These are phyloP conservation scores for Tetrapisispora phaffii DNA, from an alignment of 805 yeast genomes.

Conservation along the genomic window DNA sequence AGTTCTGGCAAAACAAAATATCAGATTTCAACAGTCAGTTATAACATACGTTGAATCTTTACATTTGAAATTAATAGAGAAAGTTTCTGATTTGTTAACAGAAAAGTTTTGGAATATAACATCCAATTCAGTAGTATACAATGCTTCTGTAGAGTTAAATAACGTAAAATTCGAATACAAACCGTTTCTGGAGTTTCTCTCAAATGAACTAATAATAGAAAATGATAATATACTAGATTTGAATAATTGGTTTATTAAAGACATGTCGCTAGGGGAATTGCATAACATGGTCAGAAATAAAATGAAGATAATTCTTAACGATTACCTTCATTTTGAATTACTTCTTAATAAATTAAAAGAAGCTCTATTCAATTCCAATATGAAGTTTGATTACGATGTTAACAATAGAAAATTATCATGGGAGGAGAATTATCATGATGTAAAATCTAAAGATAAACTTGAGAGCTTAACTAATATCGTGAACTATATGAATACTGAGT, in stretches of 20 bases:
- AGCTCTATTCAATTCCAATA: slow-evolving; percentile 11
- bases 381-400: slow-evolving; percentile 5
- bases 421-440: background rate
- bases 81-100: slow-evolving; percentile 11
- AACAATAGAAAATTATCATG: slow-evolving; percentile 1
- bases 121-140: slow-evolving; percentile 10
- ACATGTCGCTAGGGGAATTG: slow-evolving; percentile 15
- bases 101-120: slow-evolving; percentile 20
- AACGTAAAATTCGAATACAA: slow-evolving; percentile 13
- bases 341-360: slow-evolving; percentile 11
- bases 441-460: slow-evolving; percentile 1
- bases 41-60: slow-evolving; percentile 18
- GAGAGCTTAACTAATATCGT: slow-evolving; percentile 7
- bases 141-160: slow-evolving; percentile 4
- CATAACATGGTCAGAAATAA: slow-evolving; percentile 15
- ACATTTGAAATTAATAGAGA: slow-evolving; percentile 17
- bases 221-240: slow-evolving; percentile 12
- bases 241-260: slow-evolving; percentile 19
- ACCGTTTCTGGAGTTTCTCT: slow-evolving; percentile 11
- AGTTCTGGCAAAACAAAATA: slow-evolving; percentile 12
- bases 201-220: slow-evolving; percentile 9
- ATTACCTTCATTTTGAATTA: slow-evolving; percentile 10
- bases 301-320: slow-evolving; percentile 10
- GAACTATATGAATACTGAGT: slow-evolving; percentile 3
- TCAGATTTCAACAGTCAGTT: slow-evolving; percentile 23